These are phyloP conservation scores for Euclidium syriacum DNA, from an alignment of 345 rosid species.

Conservation along the genomic window DNA sequence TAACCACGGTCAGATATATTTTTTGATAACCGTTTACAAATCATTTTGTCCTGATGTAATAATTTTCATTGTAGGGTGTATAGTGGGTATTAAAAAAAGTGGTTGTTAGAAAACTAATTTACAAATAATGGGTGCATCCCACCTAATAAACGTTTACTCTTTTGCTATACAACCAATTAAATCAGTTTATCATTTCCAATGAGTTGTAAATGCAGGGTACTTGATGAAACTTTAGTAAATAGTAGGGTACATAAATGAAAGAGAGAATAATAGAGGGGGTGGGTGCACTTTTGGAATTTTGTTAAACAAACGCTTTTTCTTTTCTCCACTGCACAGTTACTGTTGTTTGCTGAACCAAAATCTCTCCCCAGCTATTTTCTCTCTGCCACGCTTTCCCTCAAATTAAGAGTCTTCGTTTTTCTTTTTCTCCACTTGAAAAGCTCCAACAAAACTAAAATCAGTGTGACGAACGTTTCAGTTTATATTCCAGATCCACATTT, in stretches of 20 bases:
- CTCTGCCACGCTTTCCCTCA: slow-evolving; percentile 16
- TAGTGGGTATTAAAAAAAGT: too few relatives aligned
- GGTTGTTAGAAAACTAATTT: too few relatives aligned
- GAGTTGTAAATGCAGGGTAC: too few relatives aligned
- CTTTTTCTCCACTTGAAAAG: slow-evolving; percentile 1
- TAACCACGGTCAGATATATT: too few relatives aligned
- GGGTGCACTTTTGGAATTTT: not conserved
- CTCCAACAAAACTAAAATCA: not conserved
- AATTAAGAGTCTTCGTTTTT: slow-evolving; percentile 11
- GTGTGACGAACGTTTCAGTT: slow-evolving; percentile 5
- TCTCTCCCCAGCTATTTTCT: slow-evolving; percentile 22
- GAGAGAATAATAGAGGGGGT: not conserved
- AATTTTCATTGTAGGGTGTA: too few relatives aligned
- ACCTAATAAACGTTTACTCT: too few relatives aligned
- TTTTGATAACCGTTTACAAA: too few relatives aligned
- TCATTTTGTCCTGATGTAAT: too few relatives aligned
- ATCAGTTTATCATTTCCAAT: too few relatives aligned
- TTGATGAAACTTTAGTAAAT: not conserved
- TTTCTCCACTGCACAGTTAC: slow-evolving; percentile 6
- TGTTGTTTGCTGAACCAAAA: not conserved
- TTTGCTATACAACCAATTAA: too few relatives aligned
- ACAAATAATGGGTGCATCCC: too few relatives aligned
- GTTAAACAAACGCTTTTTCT: not conserved
- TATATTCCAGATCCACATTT: slow-evolving; percentile 24
- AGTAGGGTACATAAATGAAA: not conserved